Evolutionary conservation across 208 protist species (phyloP).

Genomic region (Leishmania major): DNA sequence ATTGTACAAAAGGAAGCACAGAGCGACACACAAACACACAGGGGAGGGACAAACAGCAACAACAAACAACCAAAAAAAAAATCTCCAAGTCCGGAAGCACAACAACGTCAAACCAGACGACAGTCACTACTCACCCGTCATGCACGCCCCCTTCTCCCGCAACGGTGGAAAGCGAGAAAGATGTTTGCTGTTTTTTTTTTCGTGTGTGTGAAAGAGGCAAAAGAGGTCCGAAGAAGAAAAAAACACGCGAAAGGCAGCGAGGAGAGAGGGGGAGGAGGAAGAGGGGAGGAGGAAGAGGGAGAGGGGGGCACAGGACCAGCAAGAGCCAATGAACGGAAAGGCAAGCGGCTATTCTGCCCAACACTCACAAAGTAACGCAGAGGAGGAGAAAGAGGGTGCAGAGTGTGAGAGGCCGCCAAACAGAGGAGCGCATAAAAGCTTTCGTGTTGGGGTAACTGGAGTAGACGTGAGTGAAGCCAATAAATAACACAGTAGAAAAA

Average conservation of each 20-base stretch:
- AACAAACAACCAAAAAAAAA: not conserved
- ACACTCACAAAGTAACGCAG: not conserved
- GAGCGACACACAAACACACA: not conserved
- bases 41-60: not conserved
- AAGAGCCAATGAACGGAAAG: not conserved
- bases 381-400: not conserved
- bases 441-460: not conserved
- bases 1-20: not conserved
- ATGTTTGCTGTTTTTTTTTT: too few relatives aligned
- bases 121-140: not conserved
- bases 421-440: not conserved
- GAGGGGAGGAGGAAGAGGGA: not conserved
- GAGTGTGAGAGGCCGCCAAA: not conserved
- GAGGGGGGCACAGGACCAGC: not conserved
- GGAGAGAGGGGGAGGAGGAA: not conserved
- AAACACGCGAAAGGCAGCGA: not conserved
- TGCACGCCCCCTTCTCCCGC: not conserved
- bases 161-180: not conserved
- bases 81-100: not conserved
- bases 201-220: not conserved
- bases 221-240: not conserved
- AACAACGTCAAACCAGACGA: not conserved
- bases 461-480: not conserved
- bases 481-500: not conserved
- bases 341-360: not conserved